These are phyloP conservation scores for Rhinocladiella similis DNA, from an alignment of 2,329 filamentous ascomycete genomes.

Conservation along the genomic window DNA sequence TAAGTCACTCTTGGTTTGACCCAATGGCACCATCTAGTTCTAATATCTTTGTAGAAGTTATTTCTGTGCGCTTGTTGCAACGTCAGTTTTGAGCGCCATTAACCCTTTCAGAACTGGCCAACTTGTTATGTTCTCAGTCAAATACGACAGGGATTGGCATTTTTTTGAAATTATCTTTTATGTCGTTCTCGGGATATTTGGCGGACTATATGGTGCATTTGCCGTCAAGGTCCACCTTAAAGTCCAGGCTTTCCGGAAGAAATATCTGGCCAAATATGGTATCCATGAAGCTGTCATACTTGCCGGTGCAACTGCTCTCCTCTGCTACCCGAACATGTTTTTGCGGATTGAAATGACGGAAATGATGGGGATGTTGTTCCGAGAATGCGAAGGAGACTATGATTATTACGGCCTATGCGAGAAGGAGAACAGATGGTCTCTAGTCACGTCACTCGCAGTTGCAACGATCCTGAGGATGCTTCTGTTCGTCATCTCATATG, in stretches of 20 bases:
- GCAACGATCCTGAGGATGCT: conserved; percentile 80
- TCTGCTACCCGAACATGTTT: conserved; percentile 98
- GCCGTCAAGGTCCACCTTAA: conserved; percentile 98
- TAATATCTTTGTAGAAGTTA: conserved; percentile 63
- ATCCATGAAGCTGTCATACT: conserved; percentile 83
- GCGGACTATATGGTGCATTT: conserved; percentile 91
- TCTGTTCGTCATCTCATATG: conserved; percentile 92
- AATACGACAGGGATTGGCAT: conserved; percentile 95
- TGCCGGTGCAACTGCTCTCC: conserved; percentile 77
- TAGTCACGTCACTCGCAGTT: conserved; percentile 73
- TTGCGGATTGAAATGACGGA: conserved; percentile 97
- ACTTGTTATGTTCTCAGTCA: conserved; percentile 98
- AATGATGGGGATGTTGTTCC: conserved; percentile 97
- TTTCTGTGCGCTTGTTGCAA: conserved; percentile 94
- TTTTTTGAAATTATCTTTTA: conserved; percentile 96
- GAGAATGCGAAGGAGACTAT: conserved; percentile 85
- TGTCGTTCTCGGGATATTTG: conserved; percentile 85
- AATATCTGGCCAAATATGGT: conserved; percentile 80
- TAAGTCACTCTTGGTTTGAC: no score
- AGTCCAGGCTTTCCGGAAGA: conserved; percentile 89
- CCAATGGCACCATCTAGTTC: no score
- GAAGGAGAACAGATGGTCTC: conserved; percentile 69
- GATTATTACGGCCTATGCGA: conserved; percentile 92
- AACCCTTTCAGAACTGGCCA: conserved; percentile 97
- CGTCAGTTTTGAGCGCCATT: conserved; percentile 88